These are phyloP conservation scores for Hyaloscypha hepaticicola DNA, from an alignment of 495 filamentous ascomycete species.

Conservation along the genomic window DNA sequence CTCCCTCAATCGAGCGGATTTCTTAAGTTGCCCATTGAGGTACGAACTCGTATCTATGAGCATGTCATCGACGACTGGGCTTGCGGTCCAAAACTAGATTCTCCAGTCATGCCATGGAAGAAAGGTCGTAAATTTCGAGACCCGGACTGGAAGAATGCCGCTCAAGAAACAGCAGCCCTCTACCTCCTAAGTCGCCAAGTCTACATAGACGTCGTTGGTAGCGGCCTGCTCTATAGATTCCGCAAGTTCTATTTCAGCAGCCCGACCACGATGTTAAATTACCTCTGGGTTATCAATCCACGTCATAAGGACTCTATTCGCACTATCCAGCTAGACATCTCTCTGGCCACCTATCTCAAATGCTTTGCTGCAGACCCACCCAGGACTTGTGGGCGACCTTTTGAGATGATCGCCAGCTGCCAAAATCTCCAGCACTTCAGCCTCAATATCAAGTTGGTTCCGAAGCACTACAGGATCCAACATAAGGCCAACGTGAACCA, in stretches of 20 bases:
- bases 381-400: not conserved
- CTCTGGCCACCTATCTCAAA: not conserved
- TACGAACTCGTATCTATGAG: slow-evolving; percentile 8
- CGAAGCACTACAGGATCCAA: not conserved
- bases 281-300: slow-evolving; percentile 8
- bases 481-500: too few relatives aligned
- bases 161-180: not conserved
- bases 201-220: slow-evolving; percentile 22
- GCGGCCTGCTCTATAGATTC: slow-evolving; percentile 12
- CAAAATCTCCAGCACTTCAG: not conserved
- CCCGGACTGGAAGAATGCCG: not conserved
- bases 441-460: not conserved
- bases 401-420: not conserved
- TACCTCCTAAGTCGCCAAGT: slow-evolving; percentile 17
- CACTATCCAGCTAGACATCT: not conserved
- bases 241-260: slow-evolving; percentile 11
- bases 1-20: slow-evolving; percentile 6
- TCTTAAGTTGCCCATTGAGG: slow-evolving; percentile 15
- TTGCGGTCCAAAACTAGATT: not conserved
- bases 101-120: slow-evolving; percentile 10
- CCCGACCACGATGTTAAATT: slow-evolving; percentile 19
- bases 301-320: not conserved
- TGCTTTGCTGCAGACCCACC: not conserved
- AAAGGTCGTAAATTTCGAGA: slow-evolving; percentile 4
- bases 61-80: slow-evolving; percentile 5